Conservation (phyloP, 2,329 filamentous ascomycete genomes). For the Sphaerulina musiva region DNA sequence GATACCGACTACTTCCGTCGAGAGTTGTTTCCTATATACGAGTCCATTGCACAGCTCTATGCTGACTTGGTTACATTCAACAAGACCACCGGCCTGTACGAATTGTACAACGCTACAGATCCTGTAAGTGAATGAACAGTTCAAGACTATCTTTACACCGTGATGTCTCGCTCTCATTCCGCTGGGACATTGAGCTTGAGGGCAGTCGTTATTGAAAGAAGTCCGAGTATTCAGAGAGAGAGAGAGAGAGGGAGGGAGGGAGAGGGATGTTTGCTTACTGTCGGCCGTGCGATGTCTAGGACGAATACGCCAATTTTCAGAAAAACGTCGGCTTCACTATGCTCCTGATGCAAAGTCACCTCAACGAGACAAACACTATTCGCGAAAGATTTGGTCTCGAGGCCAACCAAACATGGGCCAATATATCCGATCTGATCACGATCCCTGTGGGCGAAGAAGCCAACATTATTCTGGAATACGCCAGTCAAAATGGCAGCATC, state of each 20-base stretch:
- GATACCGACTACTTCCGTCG: constrained; percentile 51
- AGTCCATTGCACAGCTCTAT: constrained; percentile 58
- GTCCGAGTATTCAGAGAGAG: too few relatives aligned
- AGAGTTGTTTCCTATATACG: constrained; percentile 56
- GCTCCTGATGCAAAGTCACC: constrained; percentile 52
- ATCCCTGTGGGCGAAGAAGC: constrained; percentile 49
- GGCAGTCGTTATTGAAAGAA: too few relatives aligned
- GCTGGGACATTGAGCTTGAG: too few relatives aligned
- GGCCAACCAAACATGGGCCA: constrained; percentile 53
- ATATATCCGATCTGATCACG: constrained; percentile 52
- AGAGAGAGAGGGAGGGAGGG: too few relatives aligned
- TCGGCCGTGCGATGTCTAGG: constrained; percentile 19
- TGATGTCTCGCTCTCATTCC: too few relatives aligned
- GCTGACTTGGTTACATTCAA: constrained; percentile 56
- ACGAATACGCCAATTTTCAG: constrained; percentile 61
- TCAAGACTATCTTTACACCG: too few relatives aligned
- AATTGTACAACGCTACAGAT: constrained; percentile 61
- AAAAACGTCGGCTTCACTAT: constrained; percentile 66
- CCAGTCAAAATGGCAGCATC: constrained; percentile 59
- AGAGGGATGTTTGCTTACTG: too few relatives aligned
- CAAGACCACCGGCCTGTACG: constrained; percentile 46
- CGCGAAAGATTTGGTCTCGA: constrained; percentile 50
- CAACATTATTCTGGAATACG: constrained; percentile 58
- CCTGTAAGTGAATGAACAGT: constrained; percentile 35
- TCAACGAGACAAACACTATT: constrained; percentile 53